Base-by-base conservation (phyloP, 257 asterid species). In the Apocynum venetum region DNA sequence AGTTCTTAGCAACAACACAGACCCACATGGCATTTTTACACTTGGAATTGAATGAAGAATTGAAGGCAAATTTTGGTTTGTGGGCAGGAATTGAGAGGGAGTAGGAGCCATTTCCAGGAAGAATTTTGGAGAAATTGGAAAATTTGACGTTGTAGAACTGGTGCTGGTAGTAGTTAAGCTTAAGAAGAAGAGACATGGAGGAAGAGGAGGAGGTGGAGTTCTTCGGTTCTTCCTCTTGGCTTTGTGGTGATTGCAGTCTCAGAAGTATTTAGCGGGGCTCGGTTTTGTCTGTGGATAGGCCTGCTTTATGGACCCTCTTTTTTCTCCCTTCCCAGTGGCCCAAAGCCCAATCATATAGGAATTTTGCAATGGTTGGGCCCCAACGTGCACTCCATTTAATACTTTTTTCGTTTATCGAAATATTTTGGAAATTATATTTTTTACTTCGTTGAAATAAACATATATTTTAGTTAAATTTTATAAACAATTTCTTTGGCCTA, bases 171-270 rank as follows among this genome's bases (percentile, higher is more conserved):
- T 6, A 61, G n/a, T 71, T 80, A 68, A 87, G 87, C 79, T 84
- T 90, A 52, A 89, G 91, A 81, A 83, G 79, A 80, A 83, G 79
- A 80, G 84, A 85, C 96, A 90, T 84, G 79, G 31, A 55, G 25
- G n/a, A 55, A 17, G 6, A 1, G 61, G 25, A 77, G 41, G 72
- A 4, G 72, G 25, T 31, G 17, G 31, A 48, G 44, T 55, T 41
- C 51, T 67, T 4, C 25, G 31, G 31, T 57, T 46, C 48, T 51
- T 47, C 20, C 14, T 1, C 55, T 12, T 7, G 10, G 13, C 48
- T 46, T 65, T 25, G 31, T 25, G 31, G 31, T 25, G 31, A 25
- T 38, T 48, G 74, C 56, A 46, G 70, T 53, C 31, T n/a, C n/a
- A 4, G n/a, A 47, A 44, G 63, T 12, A 65, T 72, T 72, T 72